These are phyloP conservation scores for Babesia bovis DNA, from an alignment of 169 alveolate species.

Conservation along the genomic window DNA sequence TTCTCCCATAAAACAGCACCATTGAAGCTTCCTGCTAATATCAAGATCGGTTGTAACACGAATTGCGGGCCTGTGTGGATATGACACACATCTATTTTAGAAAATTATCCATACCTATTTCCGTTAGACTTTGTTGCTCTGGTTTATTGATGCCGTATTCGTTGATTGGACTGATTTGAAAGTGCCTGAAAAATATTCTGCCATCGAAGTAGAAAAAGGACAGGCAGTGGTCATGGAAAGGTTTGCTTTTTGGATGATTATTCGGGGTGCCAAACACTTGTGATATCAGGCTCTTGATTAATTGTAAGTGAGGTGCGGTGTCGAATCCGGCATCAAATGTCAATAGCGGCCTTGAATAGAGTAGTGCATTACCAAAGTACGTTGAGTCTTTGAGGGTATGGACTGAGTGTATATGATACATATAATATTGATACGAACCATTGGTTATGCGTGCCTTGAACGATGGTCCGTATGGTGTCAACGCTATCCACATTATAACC, in stretches of 20 bases:
- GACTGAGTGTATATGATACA: constrained; percentile 39
- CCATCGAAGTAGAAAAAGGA: constrained; percentile 86
- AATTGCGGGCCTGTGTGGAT: constrained; percentile 87
- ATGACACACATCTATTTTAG: constrained; percentile 28
- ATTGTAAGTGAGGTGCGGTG: constrained; percentile 65
- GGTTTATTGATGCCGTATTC: constrained; percentile 74
- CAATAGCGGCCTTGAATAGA: constrained; percentile 92
- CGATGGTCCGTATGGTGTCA: constrained; percentile 95
- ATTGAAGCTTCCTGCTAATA: constrained; percentile 83
- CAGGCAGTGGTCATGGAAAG: constrained; percentile 93
- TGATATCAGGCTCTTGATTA: constrained; percentile 68
- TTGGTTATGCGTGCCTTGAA: constrained; percentile 88
- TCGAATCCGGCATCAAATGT: constrained; percentile 88
- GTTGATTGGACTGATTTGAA: constrained; percentile 83
- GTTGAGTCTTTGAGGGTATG: constrained; percentile 90
- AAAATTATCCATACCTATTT: constrained; percentile 74
- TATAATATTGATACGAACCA: constrained; percentile 59
- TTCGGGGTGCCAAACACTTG: constrained; percentile 91
- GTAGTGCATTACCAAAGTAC: constrained; percentile 92
- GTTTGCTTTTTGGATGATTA: constrained; percentile 95
- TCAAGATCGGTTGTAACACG: constrained; percentile 86
- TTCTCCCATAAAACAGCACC: constrained; percentile 73
- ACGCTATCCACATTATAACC: constrained; percentile 90
- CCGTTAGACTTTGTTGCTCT: constrained; percentile 83
- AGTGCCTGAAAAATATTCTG: constrained; percentile 90